Evolutionary conservation across 75 land plant species (phyloP), one percentile per base, ranked within the genome.

Genomic region (Cryptomeria japonica): DNA sequence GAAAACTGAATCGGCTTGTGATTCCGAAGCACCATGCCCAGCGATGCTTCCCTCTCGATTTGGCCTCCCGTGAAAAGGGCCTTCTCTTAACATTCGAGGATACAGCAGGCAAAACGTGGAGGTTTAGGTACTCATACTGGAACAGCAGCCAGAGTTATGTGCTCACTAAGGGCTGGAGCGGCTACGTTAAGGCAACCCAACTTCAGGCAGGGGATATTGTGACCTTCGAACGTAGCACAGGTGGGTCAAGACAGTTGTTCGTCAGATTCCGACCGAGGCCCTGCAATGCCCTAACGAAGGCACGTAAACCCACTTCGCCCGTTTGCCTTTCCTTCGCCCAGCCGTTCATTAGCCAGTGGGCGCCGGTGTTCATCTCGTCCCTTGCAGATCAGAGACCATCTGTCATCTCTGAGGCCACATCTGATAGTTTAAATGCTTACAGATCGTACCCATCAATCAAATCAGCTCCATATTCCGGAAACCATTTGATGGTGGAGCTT

Each of bases 91-190:
- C 79, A n/a, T 94, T 94, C 58, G 91, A 91, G 39, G 97, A 95
- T 47, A 86, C 49, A 78, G 28, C 68, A 7, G 92, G 92, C 58
- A 90, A 78, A 84, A 41, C 55, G 3, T 96, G 97, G 97, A 84
- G 91, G 70, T 96, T 96, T 64, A 84, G 97, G 11, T 96, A 96
- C 88, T 96, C 95, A 14, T 96, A 96, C 83, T 96, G 97, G 97
- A 95, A 88, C 51, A 96, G 97, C 79, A 93, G 96, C 92, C 96
- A 95, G 80, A 95, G 96, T 87, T 95, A 87, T 86, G 97, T 94
- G 80, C 91, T 95, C 77, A 93, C 97, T 0, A 94, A 92, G 77
- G 97, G 97, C 9, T 96, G 97, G 96, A 95, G 91, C 86, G 83
- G 92, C 19, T 96, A 94, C 84, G 96, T 96, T 83, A 96, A 94